Conservation (phyloP, 2,329 filamentous ascomycete species). For the Hypoxylon sp. region DNA sequence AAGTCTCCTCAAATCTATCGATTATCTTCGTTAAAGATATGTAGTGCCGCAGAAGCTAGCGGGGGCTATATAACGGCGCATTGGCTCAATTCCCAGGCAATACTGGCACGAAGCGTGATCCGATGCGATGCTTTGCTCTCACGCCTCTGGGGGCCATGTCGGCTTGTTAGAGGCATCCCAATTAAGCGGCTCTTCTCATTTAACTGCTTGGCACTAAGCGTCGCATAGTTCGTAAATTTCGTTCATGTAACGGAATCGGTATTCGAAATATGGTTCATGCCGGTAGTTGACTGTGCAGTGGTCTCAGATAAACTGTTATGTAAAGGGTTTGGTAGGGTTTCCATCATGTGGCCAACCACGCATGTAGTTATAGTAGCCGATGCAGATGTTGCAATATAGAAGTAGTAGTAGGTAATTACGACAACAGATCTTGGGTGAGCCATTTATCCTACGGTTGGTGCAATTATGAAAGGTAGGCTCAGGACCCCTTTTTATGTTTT, state of each 20-base stretch:
- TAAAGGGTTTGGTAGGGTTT: background rate
- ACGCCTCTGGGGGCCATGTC: background rate
- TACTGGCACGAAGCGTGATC: background rate
- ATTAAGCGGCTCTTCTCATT: background rate
- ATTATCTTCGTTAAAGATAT: background rate
- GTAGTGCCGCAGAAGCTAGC: background rate
- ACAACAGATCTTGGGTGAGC: background rate
- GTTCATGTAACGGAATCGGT: background rate
- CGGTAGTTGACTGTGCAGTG: slow-evolving; percentile 5
- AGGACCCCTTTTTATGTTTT: slow-evolving; percentile 5
- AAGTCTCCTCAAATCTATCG: background rate
- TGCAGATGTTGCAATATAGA: background rate
- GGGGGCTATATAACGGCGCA: background rate
- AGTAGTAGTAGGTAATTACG: background rate
- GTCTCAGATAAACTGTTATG: slow-evolving; percentile 1
- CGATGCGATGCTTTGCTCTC: background rate
- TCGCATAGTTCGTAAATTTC: background rate
- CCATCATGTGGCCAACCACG: background rate
- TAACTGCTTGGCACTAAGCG: background rate
- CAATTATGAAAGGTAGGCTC: background rate
- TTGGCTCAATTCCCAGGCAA: background rate
- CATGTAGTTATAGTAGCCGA: background rate
- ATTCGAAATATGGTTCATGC: slow-evolving; percentile 4
- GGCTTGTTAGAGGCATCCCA: background rate
- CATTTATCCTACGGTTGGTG: background rate